Evolutionary conservation across 352 stramenopile genomes (phyloP).

Genomic region (Phytophthora agathidicida): DNA sequence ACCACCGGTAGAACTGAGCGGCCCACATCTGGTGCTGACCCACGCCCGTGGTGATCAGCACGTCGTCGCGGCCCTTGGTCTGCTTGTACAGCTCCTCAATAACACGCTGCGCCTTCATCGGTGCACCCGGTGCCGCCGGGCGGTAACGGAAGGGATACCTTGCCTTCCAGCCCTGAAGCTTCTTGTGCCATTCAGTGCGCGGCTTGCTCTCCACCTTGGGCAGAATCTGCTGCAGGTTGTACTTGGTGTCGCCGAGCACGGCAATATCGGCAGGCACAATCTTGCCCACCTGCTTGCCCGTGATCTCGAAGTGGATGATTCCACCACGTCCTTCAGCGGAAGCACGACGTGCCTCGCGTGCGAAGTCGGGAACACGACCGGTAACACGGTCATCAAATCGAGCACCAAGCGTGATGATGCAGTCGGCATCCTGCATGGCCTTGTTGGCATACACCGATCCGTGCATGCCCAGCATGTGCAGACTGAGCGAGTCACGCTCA

Average conservation of each 20-base stretch:
- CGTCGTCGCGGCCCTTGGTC: slow-evolving; percentile 90
- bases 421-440: slow-evolving; percentile 94
- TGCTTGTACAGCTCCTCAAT: slow-evolving; percentile 94
- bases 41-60: slow-evolving; percentile 96
- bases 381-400: slow-evolving; percentile 98
- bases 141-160: slow-evolving; percentile 95
- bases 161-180: slow-evolving; percentile 90
- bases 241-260: slow-evolving; percentile 86
- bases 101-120: slow-evolving; percentile 95
- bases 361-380: slow-evolving; percentile 92
- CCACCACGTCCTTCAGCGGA: slow-evolving; percentile 90
- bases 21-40: slow-evolving; percentile 98
- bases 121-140: slow-evolving; percentile 55
- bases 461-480: slow-evolving; percentile 98
- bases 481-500: slow-evolving; percentile 92
- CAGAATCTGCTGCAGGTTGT: slow-evolving; percentile 93
- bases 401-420: slow-evolving; percentile 94
- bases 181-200: slow-evolving; percentile 92
- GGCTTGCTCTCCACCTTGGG: slow-evolving; percentile 82
- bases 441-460: slow-evolving; percentile 97
- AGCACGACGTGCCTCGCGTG: slow-evolving; percentile 92
- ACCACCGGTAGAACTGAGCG: slow-evolving; percentile 96
- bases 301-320: slow-evolving; percentile 97
- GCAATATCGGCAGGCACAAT: slow-evolving; percentile 83
- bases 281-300: slow-evolving; percentile 87